Base-by-base conservation (phyloP, 495 filamentous ascomycete species). In the Tuber calosporum region DNA sequence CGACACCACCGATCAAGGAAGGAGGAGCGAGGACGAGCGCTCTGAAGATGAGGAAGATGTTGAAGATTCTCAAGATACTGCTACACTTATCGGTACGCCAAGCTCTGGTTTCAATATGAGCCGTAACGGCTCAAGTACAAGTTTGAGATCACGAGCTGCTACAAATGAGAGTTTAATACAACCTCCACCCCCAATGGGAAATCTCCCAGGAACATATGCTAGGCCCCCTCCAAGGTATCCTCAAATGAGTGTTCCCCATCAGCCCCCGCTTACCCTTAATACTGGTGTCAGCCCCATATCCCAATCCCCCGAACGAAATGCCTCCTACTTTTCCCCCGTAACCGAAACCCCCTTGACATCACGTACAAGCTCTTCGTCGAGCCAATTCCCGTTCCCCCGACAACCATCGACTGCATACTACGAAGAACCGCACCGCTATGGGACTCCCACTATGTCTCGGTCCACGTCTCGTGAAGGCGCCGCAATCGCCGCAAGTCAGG, bases 251-350 rank as follows among this genome's bases (percentile, higher is more conserved):
- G 82, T 79, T 66, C 58, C 76, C 53, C 58, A 70, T 77, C 76
- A 78, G 73, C 76, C 76, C 45, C 76, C 76, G 70, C 76, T 78
- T 78, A 78, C 76, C 70, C 75, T 78, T 68, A 75, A 77, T 78
- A 78, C 76, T 71, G 76, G 76, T 78, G 76, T 78, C 73, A 78
- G 75, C 67, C 70, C 76, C 62, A 71, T 78, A 68, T 72, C 75
- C 20, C 76, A 73, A 66, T 82, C 81, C 8, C 78, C 81, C 78
- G 53, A 79, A 86, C 86, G 38, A 88, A 90, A 81, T 72, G 79
- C 71, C 68, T 97, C 93, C 11, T 97, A 97, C 81, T 99, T 99
- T 82, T 97, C 94, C 1, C 95, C 95, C 1, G 87, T 89, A 15
- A 87, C 86, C 19, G 93, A 97, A 72, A 94, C 93, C 1, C 93